A percentile compares a stretch with the other conserved stretches of the same genome.
phyloP scores from a whole-genome alignment of 2,329 filamentous ascomycete species.

The Tolypocladium nubicola region DNA sequence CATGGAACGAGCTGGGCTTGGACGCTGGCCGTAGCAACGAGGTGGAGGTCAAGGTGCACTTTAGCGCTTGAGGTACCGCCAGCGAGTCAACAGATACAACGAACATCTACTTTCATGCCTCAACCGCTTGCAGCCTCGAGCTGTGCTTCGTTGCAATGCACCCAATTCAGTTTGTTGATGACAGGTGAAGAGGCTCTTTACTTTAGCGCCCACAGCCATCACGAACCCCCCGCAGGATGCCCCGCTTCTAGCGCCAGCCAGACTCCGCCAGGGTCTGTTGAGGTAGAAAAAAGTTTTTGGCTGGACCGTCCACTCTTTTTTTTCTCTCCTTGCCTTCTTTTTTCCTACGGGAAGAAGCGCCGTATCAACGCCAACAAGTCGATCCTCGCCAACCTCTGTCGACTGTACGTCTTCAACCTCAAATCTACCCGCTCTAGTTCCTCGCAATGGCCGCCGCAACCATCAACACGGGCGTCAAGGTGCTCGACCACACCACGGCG shows the following conservation, averaged over 20 bases:
- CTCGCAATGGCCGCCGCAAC: conserved; percentile 52
- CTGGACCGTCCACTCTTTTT: conserved; percentile 21
- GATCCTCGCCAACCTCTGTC: conserved; percentile 14
- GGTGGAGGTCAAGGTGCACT: conserved; percentile 55
- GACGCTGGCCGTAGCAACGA: conserved; percentile 72
- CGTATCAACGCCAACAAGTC: conserved; percentile 26
- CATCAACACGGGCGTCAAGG: conserved; percentile 40
- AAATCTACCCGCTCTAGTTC: conserved; percentile 16
- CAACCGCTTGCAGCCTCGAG: too few species aligned
- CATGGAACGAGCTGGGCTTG: conserved; percentile 67
- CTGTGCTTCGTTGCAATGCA: too few species aligned
- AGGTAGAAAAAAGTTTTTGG: conserved; percentile 28
- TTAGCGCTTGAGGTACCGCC: conserved; percentile 22
- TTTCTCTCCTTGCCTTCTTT: conserved; percentile 31
- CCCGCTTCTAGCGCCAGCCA: not conserved
- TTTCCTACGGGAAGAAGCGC: conserved; percentile 45
- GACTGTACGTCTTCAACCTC: conserved; percentile 32
- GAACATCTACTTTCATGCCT: too few species aligned
- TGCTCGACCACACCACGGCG: conserved; percentile 66
- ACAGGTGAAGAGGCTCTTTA: not conserved
- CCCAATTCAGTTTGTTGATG: too few species aligned
- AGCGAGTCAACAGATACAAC: too few species aligned
- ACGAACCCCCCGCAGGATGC: not conserved
- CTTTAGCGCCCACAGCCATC: not conserved
- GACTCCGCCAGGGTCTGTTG: conserved; percentile 9